These are phyloP conservation scores for Corrigiola litoralis DNA, from an alignment of 179 eudicot species.

Conservation along the genomic window DNA sequence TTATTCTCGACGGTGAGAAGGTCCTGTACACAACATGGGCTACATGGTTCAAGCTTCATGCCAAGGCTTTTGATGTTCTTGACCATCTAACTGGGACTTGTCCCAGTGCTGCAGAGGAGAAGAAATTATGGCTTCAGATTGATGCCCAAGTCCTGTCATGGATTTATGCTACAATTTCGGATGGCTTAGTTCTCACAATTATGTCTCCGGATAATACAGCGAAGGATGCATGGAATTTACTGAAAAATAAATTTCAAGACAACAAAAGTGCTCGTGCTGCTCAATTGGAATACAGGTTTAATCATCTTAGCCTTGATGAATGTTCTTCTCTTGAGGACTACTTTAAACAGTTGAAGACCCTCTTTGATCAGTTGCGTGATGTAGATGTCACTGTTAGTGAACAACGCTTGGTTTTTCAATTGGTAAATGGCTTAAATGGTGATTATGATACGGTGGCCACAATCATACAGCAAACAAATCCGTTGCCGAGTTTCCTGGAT, in stretches of 20 bases:
- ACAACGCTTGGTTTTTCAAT: background rate
- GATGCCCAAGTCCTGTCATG: background rate
- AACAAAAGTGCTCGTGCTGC: background rate
- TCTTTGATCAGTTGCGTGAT: background rate
- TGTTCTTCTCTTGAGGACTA: background rate
- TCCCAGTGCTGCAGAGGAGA: background rate
- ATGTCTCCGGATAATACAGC: background rate
- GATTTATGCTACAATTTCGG: background rate
- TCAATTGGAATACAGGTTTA: background rate
- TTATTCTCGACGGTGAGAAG: background rate
- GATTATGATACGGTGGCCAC: background rate
- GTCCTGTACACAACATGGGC: background rate
- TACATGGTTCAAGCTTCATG: background rate
- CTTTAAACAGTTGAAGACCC: background rate
- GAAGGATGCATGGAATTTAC: background rate
- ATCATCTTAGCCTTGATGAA: background rate
- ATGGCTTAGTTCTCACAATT: background rate
- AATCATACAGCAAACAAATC: background rate
- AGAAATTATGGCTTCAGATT: background rate
- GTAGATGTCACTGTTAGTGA: background rate
- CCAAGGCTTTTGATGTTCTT: background rate
- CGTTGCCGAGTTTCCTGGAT: background rate
- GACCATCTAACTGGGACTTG: background rate
- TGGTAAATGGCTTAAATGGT: background rate
- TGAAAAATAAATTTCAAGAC: background rate